Conservation (phyloP, 2,329 filamentous ascomycete genomes). For the Aspergillus transmontanensis region DNA sequence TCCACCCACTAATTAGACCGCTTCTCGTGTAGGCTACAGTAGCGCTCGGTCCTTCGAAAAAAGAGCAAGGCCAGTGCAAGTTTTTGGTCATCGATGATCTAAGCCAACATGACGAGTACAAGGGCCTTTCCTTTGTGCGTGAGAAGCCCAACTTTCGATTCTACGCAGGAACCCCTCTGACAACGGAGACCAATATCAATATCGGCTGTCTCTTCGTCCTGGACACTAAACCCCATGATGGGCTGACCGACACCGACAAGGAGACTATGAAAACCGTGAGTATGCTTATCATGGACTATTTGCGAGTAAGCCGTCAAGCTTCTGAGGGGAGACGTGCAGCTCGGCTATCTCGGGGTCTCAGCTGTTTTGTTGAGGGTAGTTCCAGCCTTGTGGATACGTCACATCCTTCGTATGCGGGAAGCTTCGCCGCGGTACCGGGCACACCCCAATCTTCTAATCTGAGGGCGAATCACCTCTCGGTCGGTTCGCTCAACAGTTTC, state of each 20-base stretch:
- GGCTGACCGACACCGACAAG: slow-evolving; percentile 42
- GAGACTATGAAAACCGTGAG: slow-evolving; percentile 61
- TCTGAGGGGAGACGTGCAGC: slow-evolving; percentile 55
- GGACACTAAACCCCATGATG: slow-evolving; percentile 57
- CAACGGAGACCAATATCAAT: slow-evolving; percentile 57
- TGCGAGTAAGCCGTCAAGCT: slow-evolving; percentile 58
- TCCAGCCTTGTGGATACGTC: slow-evolving; percentile 41
- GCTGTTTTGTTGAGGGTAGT: slow-evolving; percentile 57
- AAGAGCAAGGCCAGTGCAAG: slow-evolving; percentile 25
- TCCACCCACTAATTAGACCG: background rate
- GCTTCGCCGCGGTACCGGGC: slow-evolving; percentile 18
- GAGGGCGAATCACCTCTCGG: slow-evolving; percentile 26
- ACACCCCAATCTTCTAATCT: slow-evolving; percentile 26
- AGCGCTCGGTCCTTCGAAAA: slow-evolving; percentile 32
- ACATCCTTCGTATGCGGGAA: slow-evolving; percentile 27
- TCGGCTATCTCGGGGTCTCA: slow-evolving; percentile 58
- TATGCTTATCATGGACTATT: slow-evolving; percentile 60
- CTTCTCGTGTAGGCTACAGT: slow-evolving; percentile 34
- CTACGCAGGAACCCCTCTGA: slow-evolving; percentile 64
- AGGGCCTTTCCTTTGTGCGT: slow-evolving; percentile 38
- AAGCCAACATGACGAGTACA: slow-evolving; percentile 40
- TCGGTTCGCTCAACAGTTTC: slow-evolving; percentile 25
- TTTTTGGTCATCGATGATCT: slow-evolving; percentile 45
- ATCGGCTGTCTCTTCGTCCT: slow-evolving; percentile 65
- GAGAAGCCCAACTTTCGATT: slow-evolving; percentile 46